phyloP scores from a whole-genome alignment of 2,329 filamentous ascomycete genomes.

The Metarhizium brunneum region DNA sequence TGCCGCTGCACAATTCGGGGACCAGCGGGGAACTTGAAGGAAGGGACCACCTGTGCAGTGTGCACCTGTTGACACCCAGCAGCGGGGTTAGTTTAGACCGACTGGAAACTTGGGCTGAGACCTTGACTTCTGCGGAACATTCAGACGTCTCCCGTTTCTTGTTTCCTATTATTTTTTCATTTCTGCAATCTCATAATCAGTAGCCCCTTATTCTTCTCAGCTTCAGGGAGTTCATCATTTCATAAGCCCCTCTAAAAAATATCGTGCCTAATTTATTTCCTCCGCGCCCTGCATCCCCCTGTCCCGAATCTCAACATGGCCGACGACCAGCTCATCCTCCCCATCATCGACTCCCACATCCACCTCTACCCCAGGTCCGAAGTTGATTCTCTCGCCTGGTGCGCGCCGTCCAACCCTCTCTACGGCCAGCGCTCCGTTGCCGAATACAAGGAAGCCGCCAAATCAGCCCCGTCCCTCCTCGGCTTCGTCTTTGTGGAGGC shows the following conservation, averaged over 20 bases:
- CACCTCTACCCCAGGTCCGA: conserved; percentile 73
- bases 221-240: background rate
- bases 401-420: conserved; percentile 48
- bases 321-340: conserved; percentile 33
- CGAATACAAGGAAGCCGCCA: conserved; percentile 47
- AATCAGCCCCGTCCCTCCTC: conserved; percentile 34
- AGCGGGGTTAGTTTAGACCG: background rate
- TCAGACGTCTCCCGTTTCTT: background rate
- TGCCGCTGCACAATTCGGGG: no score
- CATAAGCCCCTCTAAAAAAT: background rate
- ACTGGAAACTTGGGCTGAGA: background rate
- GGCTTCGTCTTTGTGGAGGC: conserved; percentile 81
- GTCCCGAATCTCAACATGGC: conserved; percentile 18
- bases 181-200: background rate
- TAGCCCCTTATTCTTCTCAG: background rate
- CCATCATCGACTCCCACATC: conserved; percentile 83
- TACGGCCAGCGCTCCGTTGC: conserved; percentile 53
- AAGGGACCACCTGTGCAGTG: background rate
- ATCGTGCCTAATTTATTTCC: background rate
- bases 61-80: background rate
- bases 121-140: background rate
- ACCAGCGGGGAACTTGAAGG: background rate
- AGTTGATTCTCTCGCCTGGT: conserved; percentile 60
- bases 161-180: background rate
- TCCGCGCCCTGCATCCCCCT: background rate